Percentiles rank a stretch among this genome's conserved stretches.
Conservation (phyloP, 306 rosid species). For the Prunus padus region DNA sequence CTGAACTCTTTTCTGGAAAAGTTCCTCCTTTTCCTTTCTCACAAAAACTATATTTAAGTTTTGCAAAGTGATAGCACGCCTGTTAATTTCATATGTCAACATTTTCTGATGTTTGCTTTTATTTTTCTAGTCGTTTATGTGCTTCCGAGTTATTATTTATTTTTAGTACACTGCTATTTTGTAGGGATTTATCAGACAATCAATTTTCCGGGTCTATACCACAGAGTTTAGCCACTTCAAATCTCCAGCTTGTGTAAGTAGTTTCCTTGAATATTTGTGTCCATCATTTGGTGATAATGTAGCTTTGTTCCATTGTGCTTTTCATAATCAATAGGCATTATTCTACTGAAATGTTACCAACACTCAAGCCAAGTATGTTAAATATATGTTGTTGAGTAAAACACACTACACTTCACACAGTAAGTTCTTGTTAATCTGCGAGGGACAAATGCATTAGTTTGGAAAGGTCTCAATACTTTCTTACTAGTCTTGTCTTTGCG, state of each 20-base stretch:
- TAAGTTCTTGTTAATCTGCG: background rate
- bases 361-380: background rate
- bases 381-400: background rate
- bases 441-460: background rate
- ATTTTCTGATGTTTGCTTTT: background rate
- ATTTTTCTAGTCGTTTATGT: background rate
- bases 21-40: background rate
- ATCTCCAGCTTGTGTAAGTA: conserved; percentile 87
- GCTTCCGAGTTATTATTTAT: background rate
- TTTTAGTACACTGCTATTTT: background rate
- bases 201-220: conserved; percentile 79
- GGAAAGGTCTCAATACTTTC: background rate
- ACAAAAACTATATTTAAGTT: background rate
- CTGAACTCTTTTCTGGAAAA: background rate
- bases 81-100: background rate
- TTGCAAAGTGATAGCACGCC: background rate
- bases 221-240: conserved; percentile 64
- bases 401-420: too few relatives aligned
- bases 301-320: background rate
- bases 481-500: background rate
- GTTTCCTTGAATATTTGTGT: conserved; percentile 4
- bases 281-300: background rate
- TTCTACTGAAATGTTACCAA: background rate
- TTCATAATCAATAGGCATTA: background rate
- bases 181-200: conserved; percentile 89